A percentile compares a stretch with the other conserved stretches of the same genome.
Conservation (phyloP, 129 eudicot genomes). For the Chrysanthemum lavandulifolium region DNA sequence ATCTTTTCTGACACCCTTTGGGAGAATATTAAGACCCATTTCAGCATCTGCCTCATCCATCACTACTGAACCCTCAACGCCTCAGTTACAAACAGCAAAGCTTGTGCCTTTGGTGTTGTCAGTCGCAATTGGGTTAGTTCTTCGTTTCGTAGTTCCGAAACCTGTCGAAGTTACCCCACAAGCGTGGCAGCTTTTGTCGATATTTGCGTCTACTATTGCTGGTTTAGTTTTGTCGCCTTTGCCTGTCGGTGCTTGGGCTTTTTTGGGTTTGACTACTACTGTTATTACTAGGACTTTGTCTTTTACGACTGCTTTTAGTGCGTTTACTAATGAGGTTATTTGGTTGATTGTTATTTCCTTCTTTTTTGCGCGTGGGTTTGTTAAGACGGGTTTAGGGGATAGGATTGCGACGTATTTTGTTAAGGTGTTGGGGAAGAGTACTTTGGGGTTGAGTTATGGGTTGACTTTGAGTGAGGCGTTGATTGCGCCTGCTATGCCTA, state of each 20-base stretch:
- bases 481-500: slow-evolving; percentile 98
- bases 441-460: slow-evolving; percentile 85
- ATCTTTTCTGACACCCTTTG: slow-evolving; percentile 24
- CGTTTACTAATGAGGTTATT: slow-evolving; percentile 82
- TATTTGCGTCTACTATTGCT: slow-evolving; percentile 76
- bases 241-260: slow-evolving; percentile 95
- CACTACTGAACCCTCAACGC: slow-evolving; percentile 26
- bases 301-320: slow-evolving; percentile 63
- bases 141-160: slow-evolving; percentile 61
- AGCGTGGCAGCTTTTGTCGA: slow-evolving; percentile 80
- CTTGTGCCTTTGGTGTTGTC: slow-evolving; percentile 51
- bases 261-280: slow-evolving; percentile 59
- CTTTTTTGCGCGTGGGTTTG: slow-evolving; percentile 86
- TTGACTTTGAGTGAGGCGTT: slow-evolving; percentile 83
- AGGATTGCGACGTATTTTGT: slow-evolving; percentile 87
- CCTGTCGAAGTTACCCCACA: slow-evolving; percentile 72
- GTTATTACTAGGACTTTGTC: slow-evolving; percentile 58
- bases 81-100: slow-evolving; percentile 53
- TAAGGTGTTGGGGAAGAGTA: slow-evolving; percentile 83
- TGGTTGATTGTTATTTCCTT: slow-evolving; percentile 88
- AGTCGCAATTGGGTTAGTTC: slow-evolving; percentile 48
- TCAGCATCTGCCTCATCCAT: slow-evolving; percentile 26
- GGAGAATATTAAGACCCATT: slow-evolving; percentile 33
- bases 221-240: slow-evolving; percentile 78
- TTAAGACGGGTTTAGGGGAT: slow-evolving; percentile 83